Evolutionary conservation across 176 grass and related monocot species (phyloP).

Genomic region (Zoysia pacifica): DNA sequence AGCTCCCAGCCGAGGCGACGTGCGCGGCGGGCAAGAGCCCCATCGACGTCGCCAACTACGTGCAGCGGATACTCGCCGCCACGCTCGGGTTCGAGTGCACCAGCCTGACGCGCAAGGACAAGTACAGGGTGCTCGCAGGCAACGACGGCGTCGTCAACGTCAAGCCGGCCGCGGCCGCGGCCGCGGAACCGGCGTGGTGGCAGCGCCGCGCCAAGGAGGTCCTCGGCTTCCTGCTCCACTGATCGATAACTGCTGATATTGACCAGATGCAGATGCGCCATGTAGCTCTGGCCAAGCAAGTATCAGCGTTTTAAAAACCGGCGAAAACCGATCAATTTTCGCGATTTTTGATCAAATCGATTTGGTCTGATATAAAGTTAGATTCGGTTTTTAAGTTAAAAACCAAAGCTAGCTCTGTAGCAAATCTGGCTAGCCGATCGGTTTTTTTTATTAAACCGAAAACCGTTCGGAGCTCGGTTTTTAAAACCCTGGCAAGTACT

Average conservation of each 20-base stretch:
- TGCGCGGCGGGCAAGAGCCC: slow-evolving; percentile 72
- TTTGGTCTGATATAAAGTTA: not conserved
- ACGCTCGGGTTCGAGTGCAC: slow-evolving; percentile 96
- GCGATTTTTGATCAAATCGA: not conserved
- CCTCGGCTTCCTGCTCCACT: slow-evolving; percentile 59
- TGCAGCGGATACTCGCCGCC: slow-evolving; percentile 83
- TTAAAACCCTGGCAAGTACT: too few relatives aligned
- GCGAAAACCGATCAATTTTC: too few relatives aligned
- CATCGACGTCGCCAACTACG: slow-evolving; percentile 90
- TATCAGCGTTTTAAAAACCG: not conserved
- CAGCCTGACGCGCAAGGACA: slow-evolving; percentile 86
- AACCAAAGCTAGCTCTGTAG: too few relatives aligned
- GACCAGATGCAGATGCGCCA: not conserved
- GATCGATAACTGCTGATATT: not conserved
- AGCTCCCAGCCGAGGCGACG: slow-evolving; percentile 74
- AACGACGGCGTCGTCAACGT: slow-evolving; percentile 69
- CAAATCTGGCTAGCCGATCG: too few relatives aligned
- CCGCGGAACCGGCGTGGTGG: slow-evolving; percentile 28
- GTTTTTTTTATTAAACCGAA: too few relatives aligned
- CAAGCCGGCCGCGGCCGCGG: slow-evolving; percentile 38
- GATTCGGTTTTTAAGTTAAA: too few relatives aligned
- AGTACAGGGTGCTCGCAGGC: slow-evolving; percentile 85
- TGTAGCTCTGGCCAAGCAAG: not conserved
- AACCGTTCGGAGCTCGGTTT: too few relatives aligned
- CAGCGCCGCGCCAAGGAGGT: slow-evolving; percentile 31